phyloP scores from a whole-genome alignment of 768 basidiomycete genomes.

The Mycena venus region DNA sequence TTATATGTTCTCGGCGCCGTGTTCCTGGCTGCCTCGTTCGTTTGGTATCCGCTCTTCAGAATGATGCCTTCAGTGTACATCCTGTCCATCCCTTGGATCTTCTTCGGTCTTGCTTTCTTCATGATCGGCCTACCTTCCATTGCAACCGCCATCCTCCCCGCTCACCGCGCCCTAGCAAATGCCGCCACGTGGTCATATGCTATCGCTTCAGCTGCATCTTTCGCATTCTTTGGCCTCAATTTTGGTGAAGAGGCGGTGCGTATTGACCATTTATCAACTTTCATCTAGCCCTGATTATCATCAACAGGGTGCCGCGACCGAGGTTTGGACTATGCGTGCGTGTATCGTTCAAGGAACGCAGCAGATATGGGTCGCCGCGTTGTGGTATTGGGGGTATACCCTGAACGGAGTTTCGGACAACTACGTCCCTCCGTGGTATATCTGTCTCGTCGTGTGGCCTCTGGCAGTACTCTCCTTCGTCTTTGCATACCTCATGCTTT shows the following conservation, averaged over 20 bases:
- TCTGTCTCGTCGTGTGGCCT: slow-evolving; percentile 87
- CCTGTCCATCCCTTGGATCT: slow-evolving; percentile 89
- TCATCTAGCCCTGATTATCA: slow-evolving; percentile 11
- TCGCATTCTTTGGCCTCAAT: slow-evolving; percentile 94
- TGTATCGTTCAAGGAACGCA: slow-evolving; percentile 96
- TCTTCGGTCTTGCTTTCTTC: slow-evolving; percentile 93
- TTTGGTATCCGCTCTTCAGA: slow-evolving; percentile 94
- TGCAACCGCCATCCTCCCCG: slow-evolving; percentile 64
- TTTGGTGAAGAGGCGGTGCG: slow-evolving; percentile 95
- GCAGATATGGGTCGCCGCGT: slow-evolving; percentile 94
- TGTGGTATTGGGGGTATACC: slow-evolving; percentile 96
- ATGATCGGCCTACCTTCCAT: slow-evolving; percentile 91
- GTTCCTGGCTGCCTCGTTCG: slow-evolving; percentile 86
- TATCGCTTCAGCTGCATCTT: slow-evolving; percentile 91
- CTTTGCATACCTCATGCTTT: slow-evolving; percentile 88
- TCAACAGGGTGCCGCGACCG: slow-evolving; percentile 88
- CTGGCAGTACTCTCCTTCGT: slow-evolving; percentile 78
- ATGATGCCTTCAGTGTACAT: slow-evolving; percentile 90
- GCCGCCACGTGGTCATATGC: slow-evolving; percentile 94
- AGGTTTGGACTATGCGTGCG: slow-evolving; percentile 92
- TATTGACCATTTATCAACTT: slow-evolving; percentile 16
- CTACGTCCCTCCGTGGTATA: slow-evolving; percentile 85
- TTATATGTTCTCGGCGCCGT: slow-evolving; percentile 93
- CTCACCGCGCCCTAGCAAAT: slow-evolving; percentile 79
- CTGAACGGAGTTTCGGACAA: slow-evolving; percentile 69